Base-by-base conservation (phyloP, 805 yeast species). In the Saturnispora hagleri region DNA sequence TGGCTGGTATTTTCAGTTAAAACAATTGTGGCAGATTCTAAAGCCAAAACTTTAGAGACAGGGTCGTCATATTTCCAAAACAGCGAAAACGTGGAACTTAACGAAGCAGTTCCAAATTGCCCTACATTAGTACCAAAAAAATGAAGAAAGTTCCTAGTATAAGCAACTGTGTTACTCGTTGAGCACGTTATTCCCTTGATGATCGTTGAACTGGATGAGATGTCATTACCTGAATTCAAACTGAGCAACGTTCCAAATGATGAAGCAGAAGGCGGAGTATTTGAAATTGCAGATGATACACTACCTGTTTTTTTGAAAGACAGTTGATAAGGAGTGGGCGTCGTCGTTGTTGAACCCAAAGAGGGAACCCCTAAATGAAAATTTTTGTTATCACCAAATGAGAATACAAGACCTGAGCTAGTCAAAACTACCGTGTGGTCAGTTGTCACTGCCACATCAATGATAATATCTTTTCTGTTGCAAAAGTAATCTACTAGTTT, bases 81-180 rank as follows among this genome's bases (percentile, higher is more conserved):
- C 1, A 65, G 57, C 1, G 81, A 80, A 57, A 70, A 63, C 3
- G 33, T 34, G 15, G 54, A 27, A 42, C 44, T 51, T 13, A 50
- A 33, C n/a, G 52, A 36, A 5, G 54, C 51, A 2, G 48, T 44
- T n/a, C 91, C 91, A 82, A 88, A 80, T 64, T 88, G 96, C 0
- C 96, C 96, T 26, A 79, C 66, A 61, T 88, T 86, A 17, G 82
- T 68, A 3, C 96, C 96, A 95, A 95, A 88, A 40, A 79, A 67
- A 54, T 70, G 76, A 3, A 84, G 54, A 6, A 74, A 73, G 38
- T 69, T 61, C 4, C 65, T 67, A 0, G 81, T 69, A 54, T 73
- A 83, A 0, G 79, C 84, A 18, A 82, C 73, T 2, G 90, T 79
- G 61, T 87, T 95, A 13, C 82, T 72, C 43, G 74, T 77, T 2